Evolutionary conservation across 352 stramenopile species (phyloP), one percentile per base, ranked within the genome.

Genomic region (Pythium dissotocum): DNA sequence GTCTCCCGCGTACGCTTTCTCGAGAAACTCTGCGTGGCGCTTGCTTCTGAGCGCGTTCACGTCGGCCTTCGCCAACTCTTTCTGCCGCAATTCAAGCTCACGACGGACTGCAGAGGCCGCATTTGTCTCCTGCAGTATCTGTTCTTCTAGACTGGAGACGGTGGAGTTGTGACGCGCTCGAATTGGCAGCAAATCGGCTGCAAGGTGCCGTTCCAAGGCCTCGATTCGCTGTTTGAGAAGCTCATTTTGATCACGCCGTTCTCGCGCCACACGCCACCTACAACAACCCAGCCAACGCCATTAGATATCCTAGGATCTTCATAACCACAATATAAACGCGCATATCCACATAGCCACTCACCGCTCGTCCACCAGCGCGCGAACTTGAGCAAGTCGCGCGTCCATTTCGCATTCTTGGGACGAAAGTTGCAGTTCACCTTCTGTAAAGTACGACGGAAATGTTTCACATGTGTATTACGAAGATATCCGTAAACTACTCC

Each of bases 291-390:
- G n/a, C 30, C 24, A 57, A 12, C 30, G 21, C 5, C 51, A 18
- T 57, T 16, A 49, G 42, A 26, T 26, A 26, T 16, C 42, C 16
- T 1, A 26, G 14, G 35, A 18, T 35, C n/a, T 36, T 12, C 0
- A 18, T 35, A 10, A 6, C 24, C 42, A 48, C 16, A 7, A 48
- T 12, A 26, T 8, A 2, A 14, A 59, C 18, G 30, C 33, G 30
- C 18, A 59, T 42, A 30, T 59, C 21, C 6, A 26, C 18, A 26
- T 3, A 26, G 8, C 18, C 42, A n/a, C 58, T 10, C 38, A 65
- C 59, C 59, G 46, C 46, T 65, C 49, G 32, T 58, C 48, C n/a
- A 65, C 59, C 12, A 33, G 18, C 44, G 59, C 59, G 59, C 59
- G 59, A 38, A 65, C 59, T 58, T 65, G 59, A 36, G 46, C 59